Percentiles rank a stretch among this genome's conserved stretches.
Evolutionary conservation across 2,329 filamentous ascomycete genomes (phyloP).

Genomic region (Sporothrix sp.): DNA sequence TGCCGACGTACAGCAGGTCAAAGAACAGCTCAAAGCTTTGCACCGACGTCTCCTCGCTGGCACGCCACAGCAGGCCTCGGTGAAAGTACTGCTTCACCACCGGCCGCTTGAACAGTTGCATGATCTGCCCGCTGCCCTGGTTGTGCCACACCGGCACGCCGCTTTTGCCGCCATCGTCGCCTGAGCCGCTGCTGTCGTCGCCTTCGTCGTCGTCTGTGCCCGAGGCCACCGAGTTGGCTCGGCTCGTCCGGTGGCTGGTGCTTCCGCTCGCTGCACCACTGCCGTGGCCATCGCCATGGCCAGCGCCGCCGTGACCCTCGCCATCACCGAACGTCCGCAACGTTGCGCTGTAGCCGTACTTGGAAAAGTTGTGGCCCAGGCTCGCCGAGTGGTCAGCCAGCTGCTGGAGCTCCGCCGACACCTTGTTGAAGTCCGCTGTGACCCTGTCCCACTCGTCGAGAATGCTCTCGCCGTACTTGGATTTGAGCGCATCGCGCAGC

Average conservation of each 20-base stretch:
- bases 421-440: conserved; percentile 40
- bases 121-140: conserved; percentile 30
- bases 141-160: conserved; percentile 18
- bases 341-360: conserved; percentile 53
- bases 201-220: conserved; percentile 13
- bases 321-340: conserved; percentile 34
- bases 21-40: conserved; percentile 56
- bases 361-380: conserved; percentile 51
- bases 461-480: conserved; percentile 38
- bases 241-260: conserved; percentile 1
- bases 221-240: conserved; percentile 8
- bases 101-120: conserved; percentile 50
- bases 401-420: conserved; percentile 44
- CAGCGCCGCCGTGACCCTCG: conserved; percentile 21
- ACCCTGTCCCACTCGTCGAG: conserved; percentile 47
- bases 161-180: neutral
- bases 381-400: conserved; percentile 38
- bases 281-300: neutral
- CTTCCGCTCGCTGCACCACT: neutral
- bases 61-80: conserved; percentile 53
- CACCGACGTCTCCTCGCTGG: conserved; percentile 48
- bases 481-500: conserved; percentile 35
- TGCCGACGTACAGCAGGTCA: conserved; percentile 54
- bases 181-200: conserved; percentile 12
- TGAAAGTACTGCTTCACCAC: conserved; percentile 57